These are phyloP conservation scores for Tricholoma terreum DNA, from an alignment of 768 basidiomycete genomes.

Conservation along the genomic window DNA sequence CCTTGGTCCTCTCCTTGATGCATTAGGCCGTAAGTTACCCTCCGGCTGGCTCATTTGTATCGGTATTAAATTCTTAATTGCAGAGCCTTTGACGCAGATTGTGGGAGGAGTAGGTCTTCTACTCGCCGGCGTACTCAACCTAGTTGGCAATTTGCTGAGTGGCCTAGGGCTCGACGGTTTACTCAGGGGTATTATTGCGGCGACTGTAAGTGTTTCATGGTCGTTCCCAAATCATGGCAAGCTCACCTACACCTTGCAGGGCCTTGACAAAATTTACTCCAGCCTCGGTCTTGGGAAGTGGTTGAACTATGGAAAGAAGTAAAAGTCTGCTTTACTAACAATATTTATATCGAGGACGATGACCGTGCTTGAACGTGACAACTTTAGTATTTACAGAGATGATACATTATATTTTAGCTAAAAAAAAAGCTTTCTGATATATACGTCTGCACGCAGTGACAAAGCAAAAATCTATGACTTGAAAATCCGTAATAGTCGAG, in stretches of 20 bases:
- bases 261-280: neutral
- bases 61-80: no score
- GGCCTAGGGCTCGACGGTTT: slow-evolving; percentile 7
- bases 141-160: slow-evolving; percentile 26
- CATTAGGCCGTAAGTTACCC: slow-evolving; percentile 29
- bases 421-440: no score
- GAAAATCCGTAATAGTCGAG: slow-evolving; percentile 75
- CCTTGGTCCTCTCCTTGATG: slow-evolving; percentile 35
- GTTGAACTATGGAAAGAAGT: neutral
- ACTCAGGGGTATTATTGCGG: slow-evolving; percentile 5
- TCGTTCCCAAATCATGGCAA: neutral
- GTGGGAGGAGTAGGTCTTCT: slow-evolving; percentile 35
- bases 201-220: neutral
- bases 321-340: no score
- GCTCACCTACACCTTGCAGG: neutral
- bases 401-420: no score
- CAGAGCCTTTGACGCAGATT: slow-evolving; percentile 24
- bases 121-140: slow-evolving; percentile 33
- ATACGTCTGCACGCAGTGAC: no score
- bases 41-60: no score
- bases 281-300: neutral
- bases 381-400: no score
- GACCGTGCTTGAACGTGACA: no score
- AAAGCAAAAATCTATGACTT: slow-evolving; percentile 38
- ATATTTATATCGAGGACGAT: no score